Evolutionary conservation across 1,284 basidiomycete genomes (phyloP).

Genomic region (Leccinum griseonigrum): DNA sequence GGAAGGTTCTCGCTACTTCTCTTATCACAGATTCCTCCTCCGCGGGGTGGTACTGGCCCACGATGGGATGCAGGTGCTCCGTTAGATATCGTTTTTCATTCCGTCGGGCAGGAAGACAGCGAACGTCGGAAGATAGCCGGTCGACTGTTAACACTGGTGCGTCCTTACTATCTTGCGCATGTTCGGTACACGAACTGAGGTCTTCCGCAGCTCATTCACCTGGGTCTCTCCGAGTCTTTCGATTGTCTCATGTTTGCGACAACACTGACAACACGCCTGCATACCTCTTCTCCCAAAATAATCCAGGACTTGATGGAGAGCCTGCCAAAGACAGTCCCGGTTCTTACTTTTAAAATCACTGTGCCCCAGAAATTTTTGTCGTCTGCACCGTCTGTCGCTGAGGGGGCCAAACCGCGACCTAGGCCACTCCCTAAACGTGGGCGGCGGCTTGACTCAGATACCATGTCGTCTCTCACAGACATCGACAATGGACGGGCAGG

Average conservation of each 20-base stretch:
- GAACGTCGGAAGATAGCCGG: constrained; percentile 44
- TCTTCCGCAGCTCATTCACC: constrained; percentile 49
- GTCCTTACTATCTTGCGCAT: constrained; percentile 16
- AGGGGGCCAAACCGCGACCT: constrained; percentile 22
- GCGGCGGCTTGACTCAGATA: constrained; percentile 9
- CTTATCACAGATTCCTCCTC: constrained; percentile 61
- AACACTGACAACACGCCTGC: constrained; percentile 44
- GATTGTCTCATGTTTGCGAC: constrained; percentile 50
- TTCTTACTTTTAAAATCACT: constrained; percentile 47
- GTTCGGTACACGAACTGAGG: not conserved
- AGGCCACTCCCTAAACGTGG: constrained; percentile 37
- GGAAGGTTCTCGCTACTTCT: constrained; percentile 54
- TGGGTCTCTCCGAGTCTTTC: constrained; percentile 46
- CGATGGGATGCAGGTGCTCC: constrained; percentile 60
- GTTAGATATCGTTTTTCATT: constrained; percentile 54
- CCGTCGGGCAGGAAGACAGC: constrained; percentile 44
- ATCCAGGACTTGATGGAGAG: constrained; percentile 41
- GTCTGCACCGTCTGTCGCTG: constrained; percentile 18
- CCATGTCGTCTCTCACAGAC: constrained; percentile 9
- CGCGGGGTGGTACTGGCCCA: constrained; percentile 44
- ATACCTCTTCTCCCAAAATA: constrained; percentile 35
- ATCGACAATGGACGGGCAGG: constrained; percentile 11
- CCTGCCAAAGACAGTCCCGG: constrained; percentile 38
- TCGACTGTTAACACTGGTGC: constrained; percentile 52
- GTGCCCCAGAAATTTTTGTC: constrained; percentile 47